Base-by-base conservation (phyloP, 1,284 basidiomycete species). In the Dichomitus squalens region DNA sequence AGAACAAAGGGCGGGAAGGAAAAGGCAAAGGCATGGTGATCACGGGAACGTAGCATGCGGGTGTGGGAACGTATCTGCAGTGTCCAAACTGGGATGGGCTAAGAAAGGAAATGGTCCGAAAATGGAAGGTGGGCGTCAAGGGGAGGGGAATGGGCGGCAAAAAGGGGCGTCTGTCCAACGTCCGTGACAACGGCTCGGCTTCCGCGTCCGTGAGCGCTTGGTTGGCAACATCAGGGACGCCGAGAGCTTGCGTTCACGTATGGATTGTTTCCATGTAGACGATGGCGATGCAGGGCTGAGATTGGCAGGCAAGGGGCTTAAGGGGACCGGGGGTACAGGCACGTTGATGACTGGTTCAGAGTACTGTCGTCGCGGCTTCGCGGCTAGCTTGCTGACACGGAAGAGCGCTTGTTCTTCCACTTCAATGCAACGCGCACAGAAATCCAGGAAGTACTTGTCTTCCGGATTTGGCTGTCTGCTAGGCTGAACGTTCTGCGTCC, bases 401-500 rank as follows among this genome's bases (percentile, higher is more conserved):
- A 76, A 72, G 33, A 88, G 72, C 7, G 86, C 85, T 67, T 88
- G 85, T 73, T 87, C 85, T 70, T 89, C 89, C 31, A 93, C 84
- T 52, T 86, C 83, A 55, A 88, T 82, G 73, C 88, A 92, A 60
- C 79, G 83, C 25, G 60, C 27, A 55, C 67, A 69, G 49, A 73
- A 67, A 23, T 67, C 65, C 46, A 67, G 59, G 58, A 73, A 69
- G 38, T 50, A 49, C 40, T 57, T 54, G 25, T 59, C 60, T 14
- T 69, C 68, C 34, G 53, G 59, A 39, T 48, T 47, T 41, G 44
- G 47, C 57, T 57, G 48, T 75, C 76, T 62, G 16, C 52, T 7
- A 31, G 50, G 43, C 25, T 52, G 57, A 52, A 63, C 65, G 48
- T 52, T 59, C 36, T 64, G 60, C 36, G 64, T 52, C 12, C 70